Evolutionary conservation across 192 early-diverging fungal genomes (phyloP), one percentile per base, ranked within the genome.

Genomic region (Mortierella hygrophila): DNA sequence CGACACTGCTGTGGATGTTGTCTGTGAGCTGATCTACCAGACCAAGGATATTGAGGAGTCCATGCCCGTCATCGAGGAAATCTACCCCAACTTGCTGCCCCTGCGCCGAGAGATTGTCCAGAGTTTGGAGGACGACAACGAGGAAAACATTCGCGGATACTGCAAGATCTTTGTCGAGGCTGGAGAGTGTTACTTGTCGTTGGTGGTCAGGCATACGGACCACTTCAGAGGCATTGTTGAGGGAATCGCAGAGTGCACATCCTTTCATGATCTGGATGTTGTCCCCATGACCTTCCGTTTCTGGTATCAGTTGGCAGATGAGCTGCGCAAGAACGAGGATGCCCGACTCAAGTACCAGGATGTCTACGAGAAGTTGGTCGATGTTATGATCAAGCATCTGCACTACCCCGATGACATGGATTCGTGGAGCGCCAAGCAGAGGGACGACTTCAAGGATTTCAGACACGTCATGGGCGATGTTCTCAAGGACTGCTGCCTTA

Each of bases 391-490:
- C 68, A 81, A 88, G 47, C 97, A 99, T 72, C 87, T 99, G 41
- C 95, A 94, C 74, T 99, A 99, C 79, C 98, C 98, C 35, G 89
- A 90, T 35, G 93, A 95, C 60, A 72, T 91, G 26, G 85, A 79
- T 16, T 88, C 82, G 8, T 95, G 94, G 95, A 94, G 95, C 1
- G 95, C 96, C 15, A 91, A 96, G 82, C 95, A 98, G 79, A 93
- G 96, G n/a, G 99, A 99, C 78, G 96, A 98, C 40, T 99, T 99
- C 83, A 90, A 98, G 52, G 97, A 98, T 40, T 98, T 99, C 88
- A 93, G 99, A 35, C 98, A 99, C 89, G 91, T 93, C 40, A 97
- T 99, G 91, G 99, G 98, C 63, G 98, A 99, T 79, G 96, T 98
- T 60, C 91, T 99, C 49, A 99, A 99, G 89, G 95, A 96, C 81